These are phyloP conservation scores for Rhodofomes roseus DNA, from an alignment of 1,284 basidiomycete genomes.

Conservation along the genomic window DNA sequence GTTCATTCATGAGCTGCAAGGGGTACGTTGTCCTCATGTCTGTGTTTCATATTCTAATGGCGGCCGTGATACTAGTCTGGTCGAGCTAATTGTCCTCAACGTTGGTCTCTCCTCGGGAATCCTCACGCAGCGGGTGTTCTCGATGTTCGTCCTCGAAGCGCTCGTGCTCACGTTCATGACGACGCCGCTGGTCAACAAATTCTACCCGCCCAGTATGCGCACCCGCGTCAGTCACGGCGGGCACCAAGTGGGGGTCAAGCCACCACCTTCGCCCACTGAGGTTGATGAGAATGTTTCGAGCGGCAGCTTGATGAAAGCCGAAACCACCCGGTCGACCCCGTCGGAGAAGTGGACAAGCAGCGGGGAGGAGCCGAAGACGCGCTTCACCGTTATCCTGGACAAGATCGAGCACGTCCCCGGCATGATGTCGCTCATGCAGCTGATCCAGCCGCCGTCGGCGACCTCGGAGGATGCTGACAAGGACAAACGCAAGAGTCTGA, in stretches of 20 bases:
- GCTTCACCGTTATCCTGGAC: slow-evolving; percentile 80
- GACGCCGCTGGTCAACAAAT: slow-evolving; percentile 73
- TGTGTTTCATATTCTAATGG: neutral
- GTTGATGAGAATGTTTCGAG: neutral
- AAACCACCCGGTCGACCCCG: neutral
- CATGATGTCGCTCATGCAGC: slow-evolving; percentile 61
- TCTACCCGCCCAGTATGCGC: slow-evolving; percentile 68
- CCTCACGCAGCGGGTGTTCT: slow-evolving; percentile 68
- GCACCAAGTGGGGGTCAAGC: neutral
- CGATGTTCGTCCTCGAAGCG: slow-evolving; percentile 91
- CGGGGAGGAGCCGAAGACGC: slow-evolving; percentile 45
- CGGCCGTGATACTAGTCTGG: slow-evolving; percentile 44
- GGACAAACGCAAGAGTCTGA: neutral
- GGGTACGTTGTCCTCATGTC: slow-evolving; percentile 47
- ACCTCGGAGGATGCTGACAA: neutral
- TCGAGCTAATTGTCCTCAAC: slow-evolving; percentile 91
- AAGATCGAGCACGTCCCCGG: slow-evolving; percentile 82
- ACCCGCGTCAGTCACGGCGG: slow-evolving; percentile 10
- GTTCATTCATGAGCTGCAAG: slow-evolving; percentile 92
- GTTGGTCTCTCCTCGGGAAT: slow-evolving; percentile 82
- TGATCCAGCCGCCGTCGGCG: slow-evolving; percentile 40
- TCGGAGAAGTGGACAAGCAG: slow-evolving; percentile 5
- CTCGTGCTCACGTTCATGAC: slow-evolving; percentile 84
- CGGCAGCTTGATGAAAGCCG: neutral
- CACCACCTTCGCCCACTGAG: neutral